phyloP scores from a whole-genome alignment of 257 asterid genomes.

The Gardenia jasminoides region DNA sequence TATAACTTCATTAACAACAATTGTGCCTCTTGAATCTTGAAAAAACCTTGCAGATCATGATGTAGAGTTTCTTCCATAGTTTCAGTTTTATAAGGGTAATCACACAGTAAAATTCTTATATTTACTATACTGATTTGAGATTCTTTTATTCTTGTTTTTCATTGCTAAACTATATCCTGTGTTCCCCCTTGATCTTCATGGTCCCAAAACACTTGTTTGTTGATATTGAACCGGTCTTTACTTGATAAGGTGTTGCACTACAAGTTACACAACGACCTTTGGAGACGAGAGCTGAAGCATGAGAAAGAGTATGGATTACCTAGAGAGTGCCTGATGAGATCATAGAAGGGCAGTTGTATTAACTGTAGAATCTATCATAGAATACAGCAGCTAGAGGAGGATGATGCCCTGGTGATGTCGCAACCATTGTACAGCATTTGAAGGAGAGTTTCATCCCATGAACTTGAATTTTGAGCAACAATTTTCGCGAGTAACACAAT shows the following conservation, averaged over 20 bases:
- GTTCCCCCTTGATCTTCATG: neutral
- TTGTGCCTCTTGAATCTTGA: neutral
- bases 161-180: too few relatives aligned
- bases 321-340: constrained; percentile 51
- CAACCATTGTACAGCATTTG: neutral
- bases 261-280: constrained; percentile 84
- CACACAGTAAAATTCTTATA: neutral
- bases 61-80: neutral
- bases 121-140: neutral
- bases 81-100: neutral
- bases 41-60: neutral
- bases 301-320: constrained; percentile 62
- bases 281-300: constrained; percentile 51
- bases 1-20: neutral
- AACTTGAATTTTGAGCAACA: neutral
- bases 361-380: neutral
- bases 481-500: neutral
- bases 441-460: neutral
- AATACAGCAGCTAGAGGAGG: neutral
- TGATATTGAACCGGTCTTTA: constrained; percentile 10
- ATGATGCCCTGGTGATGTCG: neutral
- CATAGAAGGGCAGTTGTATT: constrained; percentile 16
- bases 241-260: constrained; percentile 70
- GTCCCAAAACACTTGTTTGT: neutral
- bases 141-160: neutral